Evolutionary conservation across 106 monocot species (phyloP), one percentile per base, ranked within the genome.

Genomic region (Chionographis japonica): DNA sequence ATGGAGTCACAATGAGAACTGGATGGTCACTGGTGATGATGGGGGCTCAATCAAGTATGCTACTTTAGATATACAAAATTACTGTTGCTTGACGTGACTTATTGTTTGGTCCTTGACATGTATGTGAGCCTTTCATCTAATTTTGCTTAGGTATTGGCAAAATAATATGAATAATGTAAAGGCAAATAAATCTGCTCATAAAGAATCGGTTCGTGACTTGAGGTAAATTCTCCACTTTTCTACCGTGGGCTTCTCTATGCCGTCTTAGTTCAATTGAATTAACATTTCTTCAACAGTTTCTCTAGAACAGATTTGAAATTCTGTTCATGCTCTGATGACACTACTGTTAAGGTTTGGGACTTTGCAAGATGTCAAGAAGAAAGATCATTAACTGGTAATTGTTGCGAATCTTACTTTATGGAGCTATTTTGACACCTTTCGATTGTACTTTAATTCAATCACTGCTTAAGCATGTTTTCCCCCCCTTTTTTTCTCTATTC

Each of bases 11-110:
- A 98, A 98, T 83, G 97, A 98, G 62, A 92, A 92, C 53, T 98
- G 97, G 97, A 98, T 98, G 97, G 97, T 98, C 50, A 92, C 86
- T 62, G 97, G 97, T 9, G 97, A 98, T 81, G 97, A 98, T 85
- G 97, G 97, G 35, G 97, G 97, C 51, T 75, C 87, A 58, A 98
- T 98, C 61, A 98, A 98, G 97, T 98, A 90, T 59, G 72, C 51
- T 62, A 15, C 19, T 37, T 60, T 37, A 7, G 0, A 57, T 16
- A 43, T 36, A 39, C 61, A 2, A 4, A 20, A 35, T 27, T 64
- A 55, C 13, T 56, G 43, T 40, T 12, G 2, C 41, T 27, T 10
- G 43, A 39, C 2, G 4, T 54, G 4, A 3, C 13, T 39, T 69
- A 12, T 53, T 12, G 16, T 41, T 50, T 46, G 40, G 50, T 52